Evolutionary conservation across 805 yeast species (phyloP), one percentile per base, ranked within the genome.

Genomic region (Saccharomyces eubayanus): DNA sequence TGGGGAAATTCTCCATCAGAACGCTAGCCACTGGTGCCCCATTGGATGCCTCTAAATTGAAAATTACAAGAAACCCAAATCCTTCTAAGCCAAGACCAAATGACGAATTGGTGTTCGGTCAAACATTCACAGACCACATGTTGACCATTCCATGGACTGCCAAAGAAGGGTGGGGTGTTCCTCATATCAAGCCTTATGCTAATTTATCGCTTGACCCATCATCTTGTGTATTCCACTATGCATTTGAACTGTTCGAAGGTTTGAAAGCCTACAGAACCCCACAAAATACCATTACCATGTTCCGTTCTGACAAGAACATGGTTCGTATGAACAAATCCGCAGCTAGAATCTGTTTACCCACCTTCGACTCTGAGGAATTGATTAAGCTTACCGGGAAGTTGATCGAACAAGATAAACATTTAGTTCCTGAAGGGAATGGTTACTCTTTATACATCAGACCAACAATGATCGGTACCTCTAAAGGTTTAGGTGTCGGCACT

Each of bases 181-280:
- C 99, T 47, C 81, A 80, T 68, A 91, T 92, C 70, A 80, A 81
- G 60, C 97, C 98, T 27, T 90, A 88, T 69, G 91, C 85, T 51
- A 81, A 82, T 50, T 73, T 92, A 52, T 64, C 76, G 16, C 71
- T 92, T 55, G 97, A 91, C 66, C 99, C 99, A 28, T 84, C 96
- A 21, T 74, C 94, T 20, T 81, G 87, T 69, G 98, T 91, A 31
- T 83, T 92, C 74, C 99, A 92, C 76, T 92, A 92, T 66, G 92
- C 96, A 4, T 92, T 94, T 67, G 96, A 89, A 72, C 80, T 92
- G 56, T 94, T 92, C 62, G 99, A 92, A 76, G 99, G 99, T 60
- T 77, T 92, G 75, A 92, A 92, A 77, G 97, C 97, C 12, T 92
- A 91, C 79, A 73, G 77, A 60, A 83, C 81, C 53, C 62, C 72